Conservation (phyloP, 192 early-diverging fungal species). For the Allomyces arbusculus region DNA sequence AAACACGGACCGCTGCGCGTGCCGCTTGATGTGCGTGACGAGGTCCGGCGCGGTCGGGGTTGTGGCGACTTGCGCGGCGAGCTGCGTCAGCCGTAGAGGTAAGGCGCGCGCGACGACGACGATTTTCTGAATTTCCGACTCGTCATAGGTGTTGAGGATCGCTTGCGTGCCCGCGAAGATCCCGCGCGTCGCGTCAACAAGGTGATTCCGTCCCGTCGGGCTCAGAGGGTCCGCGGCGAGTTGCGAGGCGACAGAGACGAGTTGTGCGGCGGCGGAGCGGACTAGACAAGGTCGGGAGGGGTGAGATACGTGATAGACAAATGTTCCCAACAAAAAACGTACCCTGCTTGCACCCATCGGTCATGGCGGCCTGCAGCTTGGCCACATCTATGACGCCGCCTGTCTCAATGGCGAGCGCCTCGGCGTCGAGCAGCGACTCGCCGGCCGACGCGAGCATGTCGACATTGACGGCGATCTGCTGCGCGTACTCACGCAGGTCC, state of each 20-base stretch:
- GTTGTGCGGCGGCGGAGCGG: conserved; percentile 12
- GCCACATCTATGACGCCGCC: background rate
- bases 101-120: background rate
- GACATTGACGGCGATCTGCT: conserved; percentile 20
- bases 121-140: conserved; percentile 24
- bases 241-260: conserved; percentile 13
- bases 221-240: conserved; percentile 19
- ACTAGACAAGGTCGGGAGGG: conserved; percentile 6
- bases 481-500: conserved; percentile 17
- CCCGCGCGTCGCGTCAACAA: conserved; percentile 27
- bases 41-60: background rate
- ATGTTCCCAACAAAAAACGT: background rate
- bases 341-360: conserved; percentile 15
- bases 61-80: background rate
- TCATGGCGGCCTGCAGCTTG: conserved; percentile 17
- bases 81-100: background rate
- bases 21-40: background rate
- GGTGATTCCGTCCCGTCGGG: conserved; percentile 11
- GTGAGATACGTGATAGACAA: no score
- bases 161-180: conserved; percentile 22
- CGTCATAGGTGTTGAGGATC: conserved; percentile 22
- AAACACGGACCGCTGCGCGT: background rate
- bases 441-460: conserved; percentile 17
- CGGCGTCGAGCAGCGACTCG: conserved; percentile 2
- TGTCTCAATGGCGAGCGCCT: background rate